Evolutionary conservation across 2,329 filamentous ascomycete species (phyloP).

Genomic region (Plectosphaerella cucumerina): DNA sequence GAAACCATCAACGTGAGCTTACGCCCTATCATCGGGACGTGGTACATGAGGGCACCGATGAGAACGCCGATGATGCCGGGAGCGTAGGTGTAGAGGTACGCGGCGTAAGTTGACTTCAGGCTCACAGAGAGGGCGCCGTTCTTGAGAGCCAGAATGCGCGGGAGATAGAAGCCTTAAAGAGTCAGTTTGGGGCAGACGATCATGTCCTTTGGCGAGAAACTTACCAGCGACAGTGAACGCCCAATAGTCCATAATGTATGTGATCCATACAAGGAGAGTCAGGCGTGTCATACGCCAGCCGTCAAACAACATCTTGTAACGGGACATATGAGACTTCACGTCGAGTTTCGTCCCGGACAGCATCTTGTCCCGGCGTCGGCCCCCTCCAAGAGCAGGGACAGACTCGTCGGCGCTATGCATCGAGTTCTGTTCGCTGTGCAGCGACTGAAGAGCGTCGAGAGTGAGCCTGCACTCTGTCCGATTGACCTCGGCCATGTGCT

Average conservation of each 20-base stretch:
- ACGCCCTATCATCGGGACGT: constrained; percentile 27
- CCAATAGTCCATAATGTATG: constrained; percentile 33
- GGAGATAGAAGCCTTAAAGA: constrained; percentile 33
- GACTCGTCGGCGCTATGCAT: constrained; percentile 11
- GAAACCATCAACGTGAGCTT: constrained; percentile 22
- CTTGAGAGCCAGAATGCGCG: constrained; percentile 46
- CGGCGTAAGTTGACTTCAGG: constrained; percentile 43
- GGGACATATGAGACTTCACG: constrained; percentile 6
- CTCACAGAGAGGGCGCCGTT: constrained; percentile 39
- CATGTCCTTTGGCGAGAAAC: neutral
- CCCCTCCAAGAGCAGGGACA: constrained; percentile 12
- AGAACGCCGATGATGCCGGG: constrained; percentile 48
- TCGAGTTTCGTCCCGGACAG: neutral
- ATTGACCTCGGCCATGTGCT: constrained; percentile 51
- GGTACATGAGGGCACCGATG: constrained; percentile 41
- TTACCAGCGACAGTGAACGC: constrained; percentile 32
- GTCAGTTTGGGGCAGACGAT: neutral
- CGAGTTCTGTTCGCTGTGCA: constrained; percentile 16
- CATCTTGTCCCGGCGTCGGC: constrained; percentile 12
- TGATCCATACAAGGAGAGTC: constrained; percentile 30
- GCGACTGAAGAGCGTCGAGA: neutral
- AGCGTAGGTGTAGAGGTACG: constrained; percentile 50
- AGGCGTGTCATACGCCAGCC: constrained; percentile 26
- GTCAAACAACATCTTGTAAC: constrained; percentile 29
- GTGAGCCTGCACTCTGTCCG: constrained; percentile 15